These are phyloP conservation scores for Aspergillus nidulans DNA, from an alignment of 495 filamentous ascomycete species.

Conservation along the genomic window DNA sequence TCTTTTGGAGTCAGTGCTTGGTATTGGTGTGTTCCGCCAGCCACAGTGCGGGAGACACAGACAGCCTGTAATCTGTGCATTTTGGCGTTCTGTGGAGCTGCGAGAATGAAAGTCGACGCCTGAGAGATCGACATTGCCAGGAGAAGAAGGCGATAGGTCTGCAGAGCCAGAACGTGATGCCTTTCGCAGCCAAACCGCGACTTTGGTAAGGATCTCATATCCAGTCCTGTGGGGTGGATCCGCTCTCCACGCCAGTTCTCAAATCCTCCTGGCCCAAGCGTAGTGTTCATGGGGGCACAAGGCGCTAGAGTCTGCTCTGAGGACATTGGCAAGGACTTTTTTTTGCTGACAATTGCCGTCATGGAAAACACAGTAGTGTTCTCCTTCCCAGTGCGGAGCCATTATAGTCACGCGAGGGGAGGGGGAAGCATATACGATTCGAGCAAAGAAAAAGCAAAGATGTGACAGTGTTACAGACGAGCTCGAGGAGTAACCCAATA, in stretches of 20 bases:
- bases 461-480: neutral
- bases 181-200: neutral
- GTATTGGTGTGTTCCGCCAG: slow-evolving; percentile 5
- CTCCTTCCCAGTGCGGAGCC: neutral
- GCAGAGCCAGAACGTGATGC: neutral
- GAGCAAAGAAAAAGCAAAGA: neutral
- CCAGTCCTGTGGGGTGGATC: neutral
- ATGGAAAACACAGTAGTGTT: neutral
- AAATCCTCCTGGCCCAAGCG: neutral
- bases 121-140: slow-evolving; percentile 6
- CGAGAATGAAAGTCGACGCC: slow-evolving; percentile 2
- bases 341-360: neutral
- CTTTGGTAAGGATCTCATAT: neutral
- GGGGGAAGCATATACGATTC: neutral
- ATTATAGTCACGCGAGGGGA: neutral
- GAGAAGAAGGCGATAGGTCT: slow-evolving; percentile 6
- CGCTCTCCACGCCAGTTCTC: neutral
- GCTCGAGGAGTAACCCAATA: neutral
- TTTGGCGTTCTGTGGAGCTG: neutral
- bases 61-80: neutral
- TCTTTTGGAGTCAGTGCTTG: slow-evolving; percentile 1
- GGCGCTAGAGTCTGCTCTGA: neutral
- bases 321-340: too few relatives aligned
- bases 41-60: slow-evolving; percentile 1
- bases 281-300: too few relatives aligned